phyloP scores from a whole-genome alignment of 495 filamentous ascomycete species.

The Podospora tetraspora region DNA sequence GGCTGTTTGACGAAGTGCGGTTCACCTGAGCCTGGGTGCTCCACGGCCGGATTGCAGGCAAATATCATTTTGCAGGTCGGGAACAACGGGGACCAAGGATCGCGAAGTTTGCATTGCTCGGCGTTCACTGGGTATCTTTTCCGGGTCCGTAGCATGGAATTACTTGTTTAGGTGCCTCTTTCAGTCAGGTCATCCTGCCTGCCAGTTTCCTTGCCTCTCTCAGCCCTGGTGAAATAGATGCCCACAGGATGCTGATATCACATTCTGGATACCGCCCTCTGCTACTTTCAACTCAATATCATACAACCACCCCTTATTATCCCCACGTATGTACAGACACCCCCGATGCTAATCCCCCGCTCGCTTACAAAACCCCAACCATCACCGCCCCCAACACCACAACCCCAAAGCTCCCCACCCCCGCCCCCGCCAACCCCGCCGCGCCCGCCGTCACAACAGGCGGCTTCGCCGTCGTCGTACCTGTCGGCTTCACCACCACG shows the following conservation, averaged over 20 bases:
- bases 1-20: conserved; percentile 79
- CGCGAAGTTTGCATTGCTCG: conserved; percentile 13
- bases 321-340: neutral
- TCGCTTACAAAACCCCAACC: neutral
- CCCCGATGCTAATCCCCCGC: neutral
- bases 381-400: neutral
- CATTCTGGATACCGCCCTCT: neutral
- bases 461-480: neutral
- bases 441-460: conserved; percentile 4
- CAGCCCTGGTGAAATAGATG: neutral
- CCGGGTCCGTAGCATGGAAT: neutral
- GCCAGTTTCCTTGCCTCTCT: neutral
- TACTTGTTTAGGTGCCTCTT: neutral
- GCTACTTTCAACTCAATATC: neutral
- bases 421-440: neutral
- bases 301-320: neutral
- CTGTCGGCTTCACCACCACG: neutral
- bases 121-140: conserved; percentile 8
- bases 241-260: neutral
- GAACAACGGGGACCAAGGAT: neutral
- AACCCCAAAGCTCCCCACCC: neutral
- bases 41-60: neutral
- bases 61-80: neutral
- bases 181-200: neutral
- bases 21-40: conserved; percentile 43